Conservation (phyloP, 225 moss, liverwort and hornwort genomes). For the Marchantia paleacea region DNA sequence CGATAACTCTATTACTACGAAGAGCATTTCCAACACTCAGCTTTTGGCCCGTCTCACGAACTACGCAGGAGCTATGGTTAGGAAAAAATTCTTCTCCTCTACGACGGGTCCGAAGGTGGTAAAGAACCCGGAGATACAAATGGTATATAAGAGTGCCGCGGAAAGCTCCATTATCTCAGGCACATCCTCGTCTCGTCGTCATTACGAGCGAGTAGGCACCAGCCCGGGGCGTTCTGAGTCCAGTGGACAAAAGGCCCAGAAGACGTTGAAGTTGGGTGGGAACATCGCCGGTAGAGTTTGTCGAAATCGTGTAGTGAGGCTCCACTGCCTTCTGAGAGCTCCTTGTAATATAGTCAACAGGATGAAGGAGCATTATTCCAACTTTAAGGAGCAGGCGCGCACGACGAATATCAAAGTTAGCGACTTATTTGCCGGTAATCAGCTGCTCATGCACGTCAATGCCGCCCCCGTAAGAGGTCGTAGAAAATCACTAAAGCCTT, state of each 20-base stretch:
- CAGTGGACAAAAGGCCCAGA: constrained; percentile 1
- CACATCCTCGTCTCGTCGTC: constrained; percentile 14
- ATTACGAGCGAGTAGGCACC: constrained; percentile 18
- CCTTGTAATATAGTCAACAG: constrained; percentile 25
- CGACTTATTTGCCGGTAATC: constrained; percentile 39
- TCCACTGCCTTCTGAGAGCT: constrained; percentile 26
- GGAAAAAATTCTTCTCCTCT: constrained; percentile 22
- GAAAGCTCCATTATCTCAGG: constrained; percentile 20
- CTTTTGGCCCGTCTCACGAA: neutral
- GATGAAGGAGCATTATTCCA: constrained; percentile 33
- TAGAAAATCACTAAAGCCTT: constrained; percentile 30
- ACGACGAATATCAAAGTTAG: constrained; percentile 31
- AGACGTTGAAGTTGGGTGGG: constrained; percentile 30
- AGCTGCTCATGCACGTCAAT: constrained; percentile 36
- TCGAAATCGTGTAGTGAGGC: constrained; percentile 23
- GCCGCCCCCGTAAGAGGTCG: constrained; percentile 28
- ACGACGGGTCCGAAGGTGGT: neutral
- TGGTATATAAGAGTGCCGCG: constrained; percentile 36
- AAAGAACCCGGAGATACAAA: constrained; percentile 26
- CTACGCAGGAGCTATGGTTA: constrained; percentile 17
- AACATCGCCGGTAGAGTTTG: constrained; percentile 4
- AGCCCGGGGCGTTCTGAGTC: neutral
- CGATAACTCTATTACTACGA: too few relatives aligned
- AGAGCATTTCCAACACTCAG: neutral
- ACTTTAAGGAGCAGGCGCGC: constrained; percentile 32